Evolutionary conservation across 768 basidiomycete species (phyloP).

Genomic region (Coprinopsis sp.): DNA sequence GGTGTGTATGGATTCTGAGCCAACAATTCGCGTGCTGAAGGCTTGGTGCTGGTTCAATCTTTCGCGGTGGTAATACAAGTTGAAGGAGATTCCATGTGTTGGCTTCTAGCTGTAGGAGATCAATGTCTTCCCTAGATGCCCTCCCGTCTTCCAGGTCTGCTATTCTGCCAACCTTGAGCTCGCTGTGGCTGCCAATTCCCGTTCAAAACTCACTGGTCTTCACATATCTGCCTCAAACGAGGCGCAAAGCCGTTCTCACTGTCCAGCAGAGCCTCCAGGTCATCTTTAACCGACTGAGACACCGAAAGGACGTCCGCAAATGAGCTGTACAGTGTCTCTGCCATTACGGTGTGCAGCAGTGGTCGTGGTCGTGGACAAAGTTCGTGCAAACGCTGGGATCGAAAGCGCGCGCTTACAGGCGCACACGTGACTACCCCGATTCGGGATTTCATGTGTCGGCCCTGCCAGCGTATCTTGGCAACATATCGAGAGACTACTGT

Average conservation of each 20-base stretch:
- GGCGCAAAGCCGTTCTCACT: conserved; percentile 71
- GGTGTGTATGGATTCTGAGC: conserved; percentile 79
- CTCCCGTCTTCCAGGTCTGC: conserved; percentile 44
- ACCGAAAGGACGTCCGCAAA: conserved; percentile 64
- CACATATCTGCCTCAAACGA: conserved; percentile 46
- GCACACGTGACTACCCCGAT: too few relatives aligned
- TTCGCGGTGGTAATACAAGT: conserved; percentile 71
- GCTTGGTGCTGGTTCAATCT: conserved; percentile 47
- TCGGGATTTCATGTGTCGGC: too few relatives aligned
- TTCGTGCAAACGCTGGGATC: too few relatives aligned
- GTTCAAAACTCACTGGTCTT: conserved; percentile 46
- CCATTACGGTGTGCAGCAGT: too few relatives aligned
- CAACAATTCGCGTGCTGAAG: conserved; percentile 53
- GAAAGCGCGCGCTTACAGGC: too few relatives aligned
- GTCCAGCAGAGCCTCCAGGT: conserved; percentile 58
- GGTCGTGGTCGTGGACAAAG: too few relatives aligned
- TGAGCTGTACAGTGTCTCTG: conserved; percentile 53
- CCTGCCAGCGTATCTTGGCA: too few relatives aligned
- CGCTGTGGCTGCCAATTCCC: not conserved
- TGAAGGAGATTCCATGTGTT: conserved; percentile 83
- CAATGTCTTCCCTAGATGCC: conserved; percentile 49
- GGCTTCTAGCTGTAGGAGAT: conserved; percentile 64
- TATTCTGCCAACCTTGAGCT: conserved; percentile 33
- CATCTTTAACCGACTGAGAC: conserved; percentile 51
- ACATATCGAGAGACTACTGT: too few relatives aligned